Conservation (phyloP, 163 green algal species). For the Coccomyxa subellipsoidea region DNA sequence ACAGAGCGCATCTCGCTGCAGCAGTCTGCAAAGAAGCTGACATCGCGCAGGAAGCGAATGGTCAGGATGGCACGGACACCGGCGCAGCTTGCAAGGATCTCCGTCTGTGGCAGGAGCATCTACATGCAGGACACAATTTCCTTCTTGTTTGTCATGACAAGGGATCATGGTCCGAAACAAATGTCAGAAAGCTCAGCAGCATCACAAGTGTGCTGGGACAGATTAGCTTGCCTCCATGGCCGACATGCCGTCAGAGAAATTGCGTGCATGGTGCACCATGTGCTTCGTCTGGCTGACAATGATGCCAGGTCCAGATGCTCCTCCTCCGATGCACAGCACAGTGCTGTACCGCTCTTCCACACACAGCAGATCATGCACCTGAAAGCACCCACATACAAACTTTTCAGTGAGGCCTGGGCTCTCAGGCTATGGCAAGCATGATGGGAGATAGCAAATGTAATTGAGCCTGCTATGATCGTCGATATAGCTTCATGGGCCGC, state of each 20-base stretch:
- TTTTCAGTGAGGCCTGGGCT: too few species aligned
- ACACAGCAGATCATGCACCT: background rate
- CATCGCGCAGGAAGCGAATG: background rate
- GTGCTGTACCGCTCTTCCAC: background rate
- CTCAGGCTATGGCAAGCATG: too few species aligned
- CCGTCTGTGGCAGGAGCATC: background rate
- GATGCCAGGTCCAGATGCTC: background rate
- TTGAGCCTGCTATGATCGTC: too few species aligned
- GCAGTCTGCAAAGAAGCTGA: background rate
- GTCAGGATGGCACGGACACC: background rate
- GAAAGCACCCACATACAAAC: too few species aligned
- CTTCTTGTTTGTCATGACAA: background rate
- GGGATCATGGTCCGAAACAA: background rate
- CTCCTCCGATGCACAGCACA: background rate
- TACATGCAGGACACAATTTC: background rate
- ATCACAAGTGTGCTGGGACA: background rate
- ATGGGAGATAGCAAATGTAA: too few species aligned
- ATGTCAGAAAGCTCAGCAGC: background rate
- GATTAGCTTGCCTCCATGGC: background rate
- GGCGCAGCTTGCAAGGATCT: background rate
- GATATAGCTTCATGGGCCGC: too few species aligned
- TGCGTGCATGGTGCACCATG: background rate
- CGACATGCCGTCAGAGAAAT: background rate
- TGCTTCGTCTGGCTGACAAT: background rate
- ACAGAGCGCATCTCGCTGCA: background rate